Base-by-base conservation (phyloP, 202 grass and related monocot genomes). In the Panicum hallii region DNA sequence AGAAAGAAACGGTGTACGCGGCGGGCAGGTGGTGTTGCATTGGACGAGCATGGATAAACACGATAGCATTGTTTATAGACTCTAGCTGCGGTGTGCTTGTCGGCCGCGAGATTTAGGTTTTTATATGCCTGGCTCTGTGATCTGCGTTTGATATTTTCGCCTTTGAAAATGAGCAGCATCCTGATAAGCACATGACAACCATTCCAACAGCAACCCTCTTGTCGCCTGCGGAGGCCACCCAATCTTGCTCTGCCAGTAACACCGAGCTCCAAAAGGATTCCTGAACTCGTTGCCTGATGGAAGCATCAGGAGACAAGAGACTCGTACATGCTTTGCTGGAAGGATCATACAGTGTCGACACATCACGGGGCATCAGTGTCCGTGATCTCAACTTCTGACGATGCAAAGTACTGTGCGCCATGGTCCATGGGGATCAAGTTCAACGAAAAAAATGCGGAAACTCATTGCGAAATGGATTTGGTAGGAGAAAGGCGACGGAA, bases 1-100 rank as follows among this genome's bases (percentile, higher is more conserved):
- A 82, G 14, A 54, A 36, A 6, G 78, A 72, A 89, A 72, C 5
- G 48, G 38, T 83, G 88, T 34, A 87, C 74, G 88, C 74, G 79
- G 84, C 88, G 88, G 58, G 61, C 79, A 79, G 84, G 75, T 83
- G 61, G 20, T 12, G 84, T 41, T 17, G 9, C 0, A 48, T 6
- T 11, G 79, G 75, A 79, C 68, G 58, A 38, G 57, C 88, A 58
- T 73, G 65, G 64, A 53, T 63, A 44, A 65, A 65, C 43, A 90
- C 42, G 72, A 70, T 66, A 65, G n/a, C 47, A 20, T 70, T 78
- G 17, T 32, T 81, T 58, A 81, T 74, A 32, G 1, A 8, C 49
- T 64, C 28, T 55, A 61, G 40, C 9, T 26, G 40, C 38, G 43
- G 43, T 38, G 79, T 44, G 88, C 66, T 26, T 83, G 83, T 86